These are phyloP conservation scores for Carpinus viminea DNA, from an alignment of 306 rosid species.

Conservation along the genomic window DNA sequence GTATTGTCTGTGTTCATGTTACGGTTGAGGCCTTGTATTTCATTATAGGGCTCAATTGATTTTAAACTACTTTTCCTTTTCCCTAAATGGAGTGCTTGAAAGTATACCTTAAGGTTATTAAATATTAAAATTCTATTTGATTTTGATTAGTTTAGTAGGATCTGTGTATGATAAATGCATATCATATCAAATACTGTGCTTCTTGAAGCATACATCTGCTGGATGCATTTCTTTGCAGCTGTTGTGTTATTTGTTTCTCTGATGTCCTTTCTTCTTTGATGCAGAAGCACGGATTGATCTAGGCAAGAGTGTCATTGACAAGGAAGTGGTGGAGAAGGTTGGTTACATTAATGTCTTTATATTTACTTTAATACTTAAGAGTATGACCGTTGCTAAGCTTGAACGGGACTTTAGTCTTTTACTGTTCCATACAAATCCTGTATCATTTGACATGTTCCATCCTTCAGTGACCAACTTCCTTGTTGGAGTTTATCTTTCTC, in stretches of 20 bases:
- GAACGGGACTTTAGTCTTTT: not conserved
- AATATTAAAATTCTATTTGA: conserved; percentile 11
- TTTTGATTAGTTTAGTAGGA: not conserved
- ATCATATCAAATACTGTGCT: conserved; percentile 13
- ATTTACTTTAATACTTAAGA: conserved; percentile 21
- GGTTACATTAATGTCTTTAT: conserved; percentile 22
- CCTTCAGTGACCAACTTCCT: not conserved
- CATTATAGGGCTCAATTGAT: not conserved
- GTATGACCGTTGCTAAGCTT: conserved; percentile 17
- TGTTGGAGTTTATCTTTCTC: conserved; percentile 9
- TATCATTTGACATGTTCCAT: not conserved
- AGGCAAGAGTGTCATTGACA: conserved; percentile 62
- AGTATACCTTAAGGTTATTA: no score
- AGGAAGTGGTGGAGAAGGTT: conserved; percentile 92
- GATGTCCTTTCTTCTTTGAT: conserved; percentile 34
- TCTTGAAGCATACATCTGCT: conserved; percentile 15
- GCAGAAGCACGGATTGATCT: conserved; percentile 73
- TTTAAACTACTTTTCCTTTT: not conserved
- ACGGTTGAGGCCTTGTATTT: not conserved
- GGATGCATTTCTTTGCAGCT: conserved; percentile 20
- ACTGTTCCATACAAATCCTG: not conserved
- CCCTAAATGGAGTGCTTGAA: no score
- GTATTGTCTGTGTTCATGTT: not conserved
- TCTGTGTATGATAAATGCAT: not conserved
- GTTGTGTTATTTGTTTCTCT: conserved; percentile 16